These are phyloP conservation scores for Trichoderma virens DNA, from an alignment of 495 filamentous ascomycete genomes.

Conservation along the genomic window DNA sequence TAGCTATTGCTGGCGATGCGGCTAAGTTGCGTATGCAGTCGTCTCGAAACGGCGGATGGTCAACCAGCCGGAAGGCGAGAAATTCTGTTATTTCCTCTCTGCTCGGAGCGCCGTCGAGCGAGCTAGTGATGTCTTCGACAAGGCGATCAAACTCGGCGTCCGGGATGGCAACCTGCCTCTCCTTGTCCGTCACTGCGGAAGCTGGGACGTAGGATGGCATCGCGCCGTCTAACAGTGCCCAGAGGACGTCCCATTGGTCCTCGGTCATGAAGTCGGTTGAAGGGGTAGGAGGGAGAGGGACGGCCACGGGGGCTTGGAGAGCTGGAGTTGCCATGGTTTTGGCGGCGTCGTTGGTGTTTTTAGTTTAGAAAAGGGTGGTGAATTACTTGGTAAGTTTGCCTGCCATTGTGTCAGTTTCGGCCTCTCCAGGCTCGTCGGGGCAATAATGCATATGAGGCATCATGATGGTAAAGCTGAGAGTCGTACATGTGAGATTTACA, in stretches of 20 bases:
- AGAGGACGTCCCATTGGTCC: slow-evolving; percentile 5
- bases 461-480: not conserved
- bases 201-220: not conserved
- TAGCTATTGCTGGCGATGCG: slow-evolving; percentile 17
- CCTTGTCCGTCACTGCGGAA: not conserved
- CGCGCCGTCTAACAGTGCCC: slow-evolving; percentile 8
- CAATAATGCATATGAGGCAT: not conserved
- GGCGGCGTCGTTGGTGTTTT: not conserved
- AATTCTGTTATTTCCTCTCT: slow-evolving; percentile 24
- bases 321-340: not conserved
- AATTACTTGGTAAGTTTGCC: not conserved
- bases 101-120: not conserved
- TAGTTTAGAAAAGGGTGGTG: not conserved
- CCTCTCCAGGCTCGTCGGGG: not conserved
- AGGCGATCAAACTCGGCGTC: slow-evolving; percentile 8
- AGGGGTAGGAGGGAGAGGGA: not conserved
- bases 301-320: not conserved
- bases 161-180: slow-evolving; percentile 2
- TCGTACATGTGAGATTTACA: not conserved
- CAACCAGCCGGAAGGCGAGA: slow-evolving; percentile 23
- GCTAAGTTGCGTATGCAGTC: slow-evolving; percentile 20
- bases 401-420: not conserved
- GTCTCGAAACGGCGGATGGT: slow-evolving; percentile 21
- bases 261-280: slow-evolving; percentile 8
- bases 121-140: not conserved